Evolutionary conservation across 2,329 filamentous ascomycete species (phyloP).

Genomic region (Nothopassalora personata): DNA sequence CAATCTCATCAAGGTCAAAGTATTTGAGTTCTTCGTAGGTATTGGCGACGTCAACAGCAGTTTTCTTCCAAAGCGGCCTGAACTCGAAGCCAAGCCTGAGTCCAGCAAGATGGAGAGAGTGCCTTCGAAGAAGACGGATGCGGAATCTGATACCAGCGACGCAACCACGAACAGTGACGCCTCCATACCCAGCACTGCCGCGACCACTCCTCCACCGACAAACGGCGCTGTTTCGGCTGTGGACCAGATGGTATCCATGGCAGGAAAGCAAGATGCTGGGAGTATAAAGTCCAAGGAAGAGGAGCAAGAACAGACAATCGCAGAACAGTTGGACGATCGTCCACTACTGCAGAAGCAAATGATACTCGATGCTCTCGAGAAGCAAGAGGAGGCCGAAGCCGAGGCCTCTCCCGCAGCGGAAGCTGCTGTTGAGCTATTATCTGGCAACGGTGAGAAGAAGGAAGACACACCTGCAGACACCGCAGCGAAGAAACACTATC

Average conservation of each 20-base stretch:
- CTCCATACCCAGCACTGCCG: conserved; percentile 8
- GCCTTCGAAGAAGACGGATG: conserved; percentile 13
- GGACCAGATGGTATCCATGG: conserved; percentile 74
- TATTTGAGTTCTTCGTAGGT: conserved; percentile 96
- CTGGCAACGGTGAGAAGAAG: conserved; percentile 33
- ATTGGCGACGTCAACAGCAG: conserved; percentile 99
- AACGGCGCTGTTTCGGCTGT: conserved; percentile 54
- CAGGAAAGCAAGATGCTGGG: conserved; percentile 61
- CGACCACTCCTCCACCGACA: conserved; percentile 11
- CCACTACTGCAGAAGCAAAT: conserved; percentile 91
- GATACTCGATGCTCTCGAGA: conserved; percentile 64
- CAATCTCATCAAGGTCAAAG: conserved; percentile 89
- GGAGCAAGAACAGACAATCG: conserved; percentile 80
- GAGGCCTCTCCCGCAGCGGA: conserved; percentile 46
- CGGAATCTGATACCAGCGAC: conserved; percentile 1
- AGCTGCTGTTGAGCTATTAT: conserved; percentile 36
- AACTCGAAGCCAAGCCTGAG: conserved; percentile 30
- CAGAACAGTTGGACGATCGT: conserved; percentile 82
- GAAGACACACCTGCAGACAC: conserved; percentile 31
- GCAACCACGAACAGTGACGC: conserved; percentile 2
- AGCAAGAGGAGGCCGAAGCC: conserved; percentile 61
- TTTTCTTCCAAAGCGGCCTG: conserved; percentile 75
- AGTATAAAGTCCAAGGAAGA: conserved; percentile 70
- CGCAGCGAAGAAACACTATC: conserved; percentile 35
- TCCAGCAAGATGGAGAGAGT: conserved; percentile 15